These are phyloP conservation scores for Kodamaea laetipori DNA, from an alignment of 805 yeast genomes.

Conservation along the genomic window DNA sequence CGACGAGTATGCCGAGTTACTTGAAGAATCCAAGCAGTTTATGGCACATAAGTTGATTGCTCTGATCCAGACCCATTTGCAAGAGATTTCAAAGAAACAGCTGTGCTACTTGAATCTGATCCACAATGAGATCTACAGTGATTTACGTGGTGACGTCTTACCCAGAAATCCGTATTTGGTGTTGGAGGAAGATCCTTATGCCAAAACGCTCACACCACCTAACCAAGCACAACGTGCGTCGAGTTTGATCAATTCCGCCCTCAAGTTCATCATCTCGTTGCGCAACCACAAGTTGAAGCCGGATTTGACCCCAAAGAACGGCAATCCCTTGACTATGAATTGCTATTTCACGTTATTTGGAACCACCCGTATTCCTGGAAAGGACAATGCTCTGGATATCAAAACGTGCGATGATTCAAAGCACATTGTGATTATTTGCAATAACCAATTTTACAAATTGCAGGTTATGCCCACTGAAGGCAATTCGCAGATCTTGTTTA, in stretches of 20 bases:
- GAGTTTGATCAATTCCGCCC: constrained; percentile 61
- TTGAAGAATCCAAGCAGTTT: constrained; percentile 48
- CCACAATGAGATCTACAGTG: constrained; percentile 57
- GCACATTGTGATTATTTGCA: constrained; percentile 52
- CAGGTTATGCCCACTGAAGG: constrained; percentile 46
- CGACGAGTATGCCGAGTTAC: constrained; percentile 52
- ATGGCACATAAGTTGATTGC: constrained; percentile 42
- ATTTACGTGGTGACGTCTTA: constrained; percentile 62
- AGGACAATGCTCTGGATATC: constrained; percentile 20
- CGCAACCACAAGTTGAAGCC: constrained; percentile 55
- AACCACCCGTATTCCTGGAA: constrained; percentile 54
- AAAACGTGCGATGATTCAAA: constrained; percentile 33
- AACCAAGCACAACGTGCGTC: constrained; percentile 71
- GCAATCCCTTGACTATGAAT: constrained; percentile 62
- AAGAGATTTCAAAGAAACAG: constrained; percentile 44
- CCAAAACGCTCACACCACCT: constrained; percentile 56
- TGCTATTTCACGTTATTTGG: constrained; percentile 71
- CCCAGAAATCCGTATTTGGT: constrained; percentile 80
- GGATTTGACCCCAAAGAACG: constrained; percentile 55
- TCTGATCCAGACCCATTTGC: constrained; percentile 56
- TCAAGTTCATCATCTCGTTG: constrained; percentile 64
- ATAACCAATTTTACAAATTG: constrained; percentile 52
- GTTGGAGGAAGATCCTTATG: constrained; percentile 72
- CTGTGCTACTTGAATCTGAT: constrained; percentile 57
- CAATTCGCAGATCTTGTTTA: constrained; percentile 50